Conservation (phyloP, 345 rosid genomes). For the Lepidium africanum region DNA sequence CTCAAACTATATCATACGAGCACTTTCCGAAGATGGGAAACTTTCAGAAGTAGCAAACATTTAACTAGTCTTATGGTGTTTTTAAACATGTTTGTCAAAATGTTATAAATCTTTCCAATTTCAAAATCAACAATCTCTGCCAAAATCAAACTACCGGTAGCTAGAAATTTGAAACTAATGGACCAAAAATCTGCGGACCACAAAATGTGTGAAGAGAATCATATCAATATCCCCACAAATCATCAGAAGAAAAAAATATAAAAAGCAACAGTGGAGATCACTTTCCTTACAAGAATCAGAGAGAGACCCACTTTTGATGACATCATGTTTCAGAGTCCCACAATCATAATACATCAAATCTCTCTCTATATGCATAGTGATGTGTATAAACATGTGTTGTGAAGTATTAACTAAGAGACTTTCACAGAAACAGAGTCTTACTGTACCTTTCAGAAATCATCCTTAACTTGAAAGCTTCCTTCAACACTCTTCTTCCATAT, state of each 20-base stretch:
- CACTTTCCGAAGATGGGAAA: too few relatives aligned
- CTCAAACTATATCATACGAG: too few relatives aligned
- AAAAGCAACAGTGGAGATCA: conserved; percentile 31
- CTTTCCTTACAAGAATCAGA: conserved; percentile 31
- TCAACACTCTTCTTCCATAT: conserved; percentile 25
- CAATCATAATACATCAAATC: neutral
- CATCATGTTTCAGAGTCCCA: conserved; percentile 19
- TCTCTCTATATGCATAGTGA: neutral
- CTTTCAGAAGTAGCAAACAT: too few relatives aligned
- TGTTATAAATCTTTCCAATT: neutral
- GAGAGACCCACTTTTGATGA: conserved; percentile 24
- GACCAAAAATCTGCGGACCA: conserved; percentile 17
- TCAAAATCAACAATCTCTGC: neutral
- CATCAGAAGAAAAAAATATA: too few relatives aligned
- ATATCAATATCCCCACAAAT: conserved; percentile 29
- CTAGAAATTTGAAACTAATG: conserved; percentile 1
- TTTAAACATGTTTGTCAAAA: too few relatives aligned
- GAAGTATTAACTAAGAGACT: conserved; percentile 19
- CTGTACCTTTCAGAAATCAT: conserved; percentile 22
- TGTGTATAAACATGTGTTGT: neutral
- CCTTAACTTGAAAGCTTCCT: conserved; percentile 39
- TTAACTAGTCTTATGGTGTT: too few relatives aligned
- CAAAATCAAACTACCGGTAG: neutral
- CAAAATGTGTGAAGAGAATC: conserved; percentile 22
- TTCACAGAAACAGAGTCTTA: conserved; percentile 21